Evolutionary conservation across 2,329 filamentous ascomycete species (phyloP).

Genomic region (Xylaria sp.): DNA sequence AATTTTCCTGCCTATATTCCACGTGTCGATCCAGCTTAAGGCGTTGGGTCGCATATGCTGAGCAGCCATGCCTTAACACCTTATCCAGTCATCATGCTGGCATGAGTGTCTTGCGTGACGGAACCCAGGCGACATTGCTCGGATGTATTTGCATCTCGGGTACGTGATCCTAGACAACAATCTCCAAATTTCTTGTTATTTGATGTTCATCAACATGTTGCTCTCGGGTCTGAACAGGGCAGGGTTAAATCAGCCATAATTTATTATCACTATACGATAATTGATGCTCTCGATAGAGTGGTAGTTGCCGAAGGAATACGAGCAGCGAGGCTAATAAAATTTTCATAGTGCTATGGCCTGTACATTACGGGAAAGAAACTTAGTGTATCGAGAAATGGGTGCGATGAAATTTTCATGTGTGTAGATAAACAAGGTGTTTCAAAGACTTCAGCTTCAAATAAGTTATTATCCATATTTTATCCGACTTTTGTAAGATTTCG

Average conservation of each 20-base stretch:
- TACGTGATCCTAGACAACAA: neutral
- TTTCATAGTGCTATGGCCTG: constrained; percentile 8
- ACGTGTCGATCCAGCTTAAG: neutral
- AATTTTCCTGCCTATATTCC: neutral
- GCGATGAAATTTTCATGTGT: neutral
- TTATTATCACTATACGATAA: neutral
- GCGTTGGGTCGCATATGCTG: neutral
- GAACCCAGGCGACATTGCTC: neutral
- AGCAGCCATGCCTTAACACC: neutral
- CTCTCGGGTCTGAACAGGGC: neutral
- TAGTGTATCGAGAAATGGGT: constrained; percentile 11
- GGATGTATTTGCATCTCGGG: neutral
- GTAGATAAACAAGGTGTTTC: neutral
- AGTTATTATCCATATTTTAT: neutral
- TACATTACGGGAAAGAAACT: constrained; percentile 25
- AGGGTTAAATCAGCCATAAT: neutral
- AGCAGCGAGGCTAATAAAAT: constrained; percentile 7
- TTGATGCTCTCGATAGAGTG: neutral
- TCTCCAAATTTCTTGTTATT: neutral
- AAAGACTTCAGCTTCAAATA: neutral
- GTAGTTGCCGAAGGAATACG: constrained; percentile 21
- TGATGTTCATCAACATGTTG: neutral
- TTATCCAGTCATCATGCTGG: too few relatives aligned
- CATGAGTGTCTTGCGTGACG: neutral
- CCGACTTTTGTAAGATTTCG: neutral